Conservation (phyloP, 2,329 filamentous ascomycete genomes). For the Davidsoniella neocaledoniae region DNA sequence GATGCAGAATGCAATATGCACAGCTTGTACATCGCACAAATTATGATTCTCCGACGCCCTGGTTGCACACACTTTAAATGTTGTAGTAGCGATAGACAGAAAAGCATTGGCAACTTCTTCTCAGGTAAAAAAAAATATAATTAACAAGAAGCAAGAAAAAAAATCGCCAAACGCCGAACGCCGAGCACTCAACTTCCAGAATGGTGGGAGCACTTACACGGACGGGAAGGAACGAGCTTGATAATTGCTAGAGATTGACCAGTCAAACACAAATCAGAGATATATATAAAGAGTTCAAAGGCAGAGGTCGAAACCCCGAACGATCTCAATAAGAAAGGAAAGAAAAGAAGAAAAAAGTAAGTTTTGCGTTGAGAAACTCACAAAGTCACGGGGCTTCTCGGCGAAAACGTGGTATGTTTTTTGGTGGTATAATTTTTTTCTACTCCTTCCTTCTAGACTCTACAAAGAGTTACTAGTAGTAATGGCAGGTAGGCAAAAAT, state of each 20-base stretch:
- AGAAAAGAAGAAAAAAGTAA: not conserved
- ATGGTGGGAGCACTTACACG: slow-evolving; percentile 12
- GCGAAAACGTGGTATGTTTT: slow-evolving; percentile 4
- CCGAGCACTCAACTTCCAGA: not conserved
- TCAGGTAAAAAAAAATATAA: not conserved
- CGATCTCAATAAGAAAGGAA: not conserved
- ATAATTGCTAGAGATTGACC: not conserved
- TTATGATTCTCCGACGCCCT: no score
- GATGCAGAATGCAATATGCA: not conserved
- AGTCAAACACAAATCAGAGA: no score
- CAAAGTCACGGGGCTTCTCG: not conserved
- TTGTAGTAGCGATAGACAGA: no score
- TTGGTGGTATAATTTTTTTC: not conserved
- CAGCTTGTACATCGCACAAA: no score
- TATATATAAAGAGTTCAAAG: no score
- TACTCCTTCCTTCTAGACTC: not conserved
- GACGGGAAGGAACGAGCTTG: slow-evolving; percentile 12
- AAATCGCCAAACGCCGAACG: not conserved
- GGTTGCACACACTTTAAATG: no score
- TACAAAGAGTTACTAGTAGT: not conserved
- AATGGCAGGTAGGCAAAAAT: no score
- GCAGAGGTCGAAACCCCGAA: not conserved
- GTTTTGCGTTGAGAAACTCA: not conserved
- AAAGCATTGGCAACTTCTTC: no score
- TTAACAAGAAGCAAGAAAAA: not conserved